Conservation (phyloP, 352 stramenopile genomes). For the Pythium oligandrum region DNA sequence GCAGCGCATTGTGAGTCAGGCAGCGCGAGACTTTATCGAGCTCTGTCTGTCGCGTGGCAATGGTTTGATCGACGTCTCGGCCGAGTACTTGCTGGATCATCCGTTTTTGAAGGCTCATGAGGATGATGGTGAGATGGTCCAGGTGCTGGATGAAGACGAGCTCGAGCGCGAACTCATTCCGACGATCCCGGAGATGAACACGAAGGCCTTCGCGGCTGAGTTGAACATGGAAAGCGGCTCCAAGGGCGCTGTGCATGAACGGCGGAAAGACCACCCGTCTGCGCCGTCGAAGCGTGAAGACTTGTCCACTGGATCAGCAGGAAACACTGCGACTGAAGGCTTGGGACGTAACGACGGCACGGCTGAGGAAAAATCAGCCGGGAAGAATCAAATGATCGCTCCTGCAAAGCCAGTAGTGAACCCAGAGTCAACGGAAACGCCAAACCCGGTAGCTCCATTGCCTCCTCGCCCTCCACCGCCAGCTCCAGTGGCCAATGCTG, state of each 20-base stretch:
- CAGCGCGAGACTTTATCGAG: slow-evolving; percentile 80
- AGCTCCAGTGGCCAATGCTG: not conserved
- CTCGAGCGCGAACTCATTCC: slow-evolving; percentile 44
- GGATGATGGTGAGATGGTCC: slow-evolving; percentile 75
- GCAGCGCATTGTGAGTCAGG: slow-evolving; percentile 67
- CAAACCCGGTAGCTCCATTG: slow-evolving; percentile 15
- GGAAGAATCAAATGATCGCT: slow-evolving; percentile 35
- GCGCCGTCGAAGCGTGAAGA: slow-evolving; percentile 51
- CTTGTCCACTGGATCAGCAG: slow-evolving; percentile 29
- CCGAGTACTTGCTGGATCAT: slow-evolving; percentile 69
- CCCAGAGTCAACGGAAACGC: not conserved
- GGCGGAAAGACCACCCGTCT: slow-evolving; percentile 47
- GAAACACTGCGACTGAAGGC: slow-evolving; percentile 1
- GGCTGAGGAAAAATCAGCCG: slow-evolving; percentile 48
- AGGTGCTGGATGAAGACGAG: slow-evolving; percentile 66
- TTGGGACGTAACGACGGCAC: slow-evolving; percentile 7
- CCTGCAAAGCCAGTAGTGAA: slow-evolving; percentile 14
- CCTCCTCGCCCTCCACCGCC: slow-evolving; percentile 19
- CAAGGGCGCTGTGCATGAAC: slow-evolving; percentile 34
- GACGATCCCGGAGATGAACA: slow-evolving; percentile 41
- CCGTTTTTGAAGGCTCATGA: slow-evolving; percentile 75
- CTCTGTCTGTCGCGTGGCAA: slow-evolving; percentile 78
- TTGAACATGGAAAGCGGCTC: slow-evolving; percentile 77
- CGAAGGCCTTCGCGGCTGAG: slow-evolving; percentile 59
- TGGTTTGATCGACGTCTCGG: slow-evolving; percentile 74